A percentile compares a stretch with the other conserved stretches of the same genome.
These are phyloP conservation scores for Sarocladium brachiariae DNA, from an alignment of 2,329 filamentous ascomycete species.

Conservation along the genomic window DNA sequence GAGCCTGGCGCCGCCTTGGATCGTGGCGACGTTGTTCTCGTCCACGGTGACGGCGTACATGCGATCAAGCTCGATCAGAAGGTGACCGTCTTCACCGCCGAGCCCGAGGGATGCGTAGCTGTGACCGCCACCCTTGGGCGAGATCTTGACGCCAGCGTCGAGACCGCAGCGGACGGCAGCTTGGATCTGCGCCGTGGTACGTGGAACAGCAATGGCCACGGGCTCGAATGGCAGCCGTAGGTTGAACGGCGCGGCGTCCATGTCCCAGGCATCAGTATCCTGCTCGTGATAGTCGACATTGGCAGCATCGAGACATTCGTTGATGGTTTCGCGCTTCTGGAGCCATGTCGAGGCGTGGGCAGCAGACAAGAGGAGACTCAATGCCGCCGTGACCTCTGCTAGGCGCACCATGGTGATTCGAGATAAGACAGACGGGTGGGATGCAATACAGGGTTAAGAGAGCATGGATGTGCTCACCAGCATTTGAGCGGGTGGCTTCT, in stretches of 20 bases:
- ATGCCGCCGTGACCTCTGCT: background rate
- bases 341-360: constrained; percentile 2
- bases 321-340: constrained; percentile 11
- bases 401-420: constrained; percentile 1
- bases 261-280: constrained; percentile 22
- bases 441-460: background rate
- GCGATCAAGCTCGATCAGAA: constrained; percentile 33
- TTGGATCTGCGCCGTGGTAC: constrained; percentile 31
- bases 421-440: background rate
- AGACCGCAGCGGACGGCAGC: constrained; percentile 39
- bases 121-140: constrained; percentile 45
- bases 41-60: constrained; percentile 29
- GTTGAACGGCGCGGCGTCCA: constrained; percentile 27
- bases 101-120: constrained; percentile 44
- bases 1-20: constrained; percentile 21
- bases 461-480: too few species aligned
- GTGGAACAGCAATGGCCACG: constrained; percentile 24
- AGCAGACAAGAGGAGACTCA: background rate
- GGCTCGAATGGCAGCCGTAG: constrained; percentile 25
- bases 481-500: background rate
- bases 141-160: constrained; percentile 36
- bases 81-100: constrained; percentile 32
- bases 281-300: constrained; percentile 16
- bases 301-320: constrained; percentile 19
- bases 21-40: constrained; percentile 18